Base-by-base conservation (phyloP, 179 eudicot genomes). In the Heliamphora pulchella region DNA sequence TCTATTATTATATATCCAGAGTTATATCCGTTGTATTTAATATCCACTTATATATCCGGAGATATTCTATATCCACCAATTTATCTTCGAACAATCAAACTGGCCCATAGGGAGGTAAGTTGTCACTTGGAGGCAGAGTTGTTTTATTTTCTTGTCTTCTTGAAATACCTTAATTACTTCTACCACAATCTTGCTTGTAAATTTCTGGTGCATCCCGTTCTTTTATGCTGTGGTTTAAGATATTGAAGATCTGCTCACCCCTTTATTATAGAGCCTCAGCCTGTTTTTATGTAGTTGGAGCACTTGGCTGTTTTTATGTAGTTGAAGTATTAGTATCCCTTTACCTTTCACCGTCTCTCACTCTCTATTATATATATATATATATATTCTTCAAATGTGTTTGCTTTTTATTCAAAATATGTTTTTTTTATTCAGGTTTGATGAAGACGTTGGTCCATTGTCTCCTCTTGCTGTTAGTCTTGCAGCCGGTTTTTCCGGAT, bases 401-500 rank as follows among this genome's bases (percentile, higher is more conserved):
- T 47, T 70, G 6, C 47, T 54, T 51, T 58, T 75, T 17, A 44
- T 70, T 70, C 2, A 18, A n/a, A 46, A 43, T 46, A 20, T 70
- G 31, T 18, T 70, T 4, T 39, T 8, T 66, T 57, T 78, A 9
- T 71, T 65, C 84, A 87, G 89, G 78, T 83, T 81, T 66, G 89
- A 88, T 86, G 93, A 85, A 66, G 98, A 93, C 79, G 70, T 95
- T 57, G 91, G 89, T 72, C 97, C 98, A 47, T 80, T 93, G 80
- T 89, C 97, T 80, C 98, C 98, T 78, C 65, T 93, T 41, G 86
- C 89, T 77, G 87, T 92, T 61, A 91, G 97, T 83, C 80, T 91
- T 81, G 91, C 97, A 51, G 98, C 96, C 65, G 98, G 98, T 17
- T 66, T 93, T 84, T 95, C 98, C 18, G 98, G 97, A 41, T 85